Percentiles rank a stretch among this genome's conserved stretches.
phyloP scores from a whole-genome alignment of 108 stramenopile species.

The Cyclotella baltica region DNA sequence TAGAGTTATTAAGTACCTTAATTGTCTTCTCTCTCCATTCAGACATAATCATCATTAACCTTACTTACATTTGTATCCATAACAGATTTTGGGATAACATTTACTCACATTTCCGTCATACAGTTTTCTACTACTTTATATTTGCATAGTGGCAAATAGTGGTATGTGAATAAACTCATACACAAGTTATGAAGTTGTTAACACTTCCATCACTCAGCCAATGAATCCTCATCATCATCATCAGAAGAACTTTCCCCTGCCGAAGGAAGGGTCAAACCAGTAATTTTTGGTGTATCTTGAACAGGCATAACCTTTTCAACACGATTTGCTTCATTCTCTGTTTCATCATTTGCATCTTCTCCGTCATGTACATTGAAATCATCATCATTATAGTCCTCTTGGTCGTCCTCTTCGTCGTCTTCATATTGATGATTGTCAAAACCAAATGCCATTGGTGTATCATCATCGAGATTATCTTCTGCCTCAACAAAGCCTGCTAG shows the following conservation, averaged over 20 bases:
- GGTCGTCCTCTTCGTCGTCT: neutral
- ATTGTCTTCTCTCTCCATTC: too few species aligned
- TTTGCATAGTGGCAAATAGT: too few species aligned
- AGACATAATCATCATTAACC: too few species aligned
- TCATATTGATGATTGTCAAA: neutral
- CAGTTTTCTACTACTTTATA: too few species aligned
- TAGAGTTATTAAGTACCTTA: too few species aligned
- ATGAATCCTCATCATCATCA: neutral
- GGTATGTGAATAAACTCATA: too few species aligned
- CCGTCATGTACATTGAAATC: neutral
- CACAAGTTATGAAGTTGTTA: too few species aligned
- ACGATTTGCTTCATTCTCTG: neutral
- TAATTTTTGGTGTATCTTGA: neutral
- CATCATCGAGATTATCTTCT: neutral
- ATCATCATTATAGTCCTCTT: neutral
- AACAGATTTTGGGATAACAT: too few species aligned
- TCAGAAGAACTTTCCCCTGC: conserved; percentile 3
- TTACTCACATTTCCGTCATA: too few species aligned
- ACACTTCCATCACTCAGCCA: too few species aligned
- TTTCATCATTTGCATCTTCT: neutral
- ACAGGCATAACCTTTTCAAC: neutral
- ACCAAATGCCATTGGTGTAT: neutral
- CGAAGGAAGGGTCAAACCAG: conserved; percentile 2
- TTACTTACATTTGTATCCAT: too few species aligned
- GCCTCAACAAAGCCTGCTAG: neutral